These are phyloP conservation scores for Rhizopus delemar DNA, from an alignment of 371 early-diverging fungal species.

Conservation along the genomic window DNA sequence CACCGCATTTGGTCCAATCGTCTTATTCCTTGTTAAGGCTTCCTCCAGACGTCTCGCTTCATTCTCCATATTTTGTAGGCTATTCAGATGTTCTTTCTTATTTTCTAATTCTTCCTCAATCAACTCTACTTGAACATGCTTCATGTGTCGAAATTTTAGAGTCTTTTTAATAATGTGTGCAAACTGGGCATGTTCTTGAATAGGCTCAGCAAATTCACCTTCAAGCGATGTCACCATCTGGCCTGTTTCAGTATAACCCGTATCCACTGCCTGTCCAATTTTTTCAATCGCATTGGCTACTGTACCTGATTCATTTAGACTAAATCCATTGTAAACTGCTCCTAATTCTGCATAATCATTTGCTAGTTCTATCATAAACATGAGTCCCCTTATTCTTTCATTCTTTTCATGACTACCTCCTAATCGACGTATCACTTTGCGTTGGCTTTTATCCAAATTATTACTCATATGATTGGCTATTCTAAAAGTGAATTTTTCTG, in stretches of 20 bases:
- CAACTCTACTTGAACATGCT: slow-evolving; percentile 85
- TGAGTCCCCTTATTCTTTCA: not conserved
- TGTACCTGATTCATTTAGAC: slow-evolving; percentile 75
- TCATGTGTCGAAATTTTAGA: slow-evolving; percentile 77
- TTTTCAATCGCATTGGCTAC: slow-evolving; percentile 85
- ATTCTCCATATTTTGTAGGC: slow-evolving; percentile 75
- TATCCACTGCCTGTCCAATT: slow-evolving; percentile 89
- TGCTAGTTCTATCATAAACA: slow-evolving; percentile 48
- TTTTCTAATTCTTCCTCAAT: slow-evolving; percentile 69
- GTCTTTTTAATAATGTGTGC: slow-evolving; percentile 84
- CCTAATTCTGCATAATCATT: slow-evolving; percentile 88
- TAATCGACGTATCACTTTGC: slow-evolving; percentile 68
- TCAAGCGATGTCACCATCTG: slow-evolving; percentile 73
- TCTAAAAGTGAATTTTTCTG: slow-evolving; percentile 78
- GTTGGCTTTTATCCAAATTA: slow-evolving; percentile 69
- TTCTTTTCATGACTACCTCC: slow-evolving; percentile 48
- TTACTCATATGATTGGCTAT: slow-evolving; percentile 72
- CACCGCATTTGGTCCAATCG: slow-evolving; percentile 35
- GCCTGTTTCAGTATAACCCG: slow-evolving; percentile 73
- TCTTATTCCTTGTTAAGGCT: slow-evolving; percentile 58
- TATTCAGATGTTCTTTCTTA: slow-evolving; percentile 68
- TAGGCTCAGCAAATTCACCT: slow-evolving; percentile 76
- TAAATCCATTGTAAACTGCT: slow-evolving; percentile 90
- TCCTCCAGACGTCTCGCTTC: slow-evolving; percentile 86
- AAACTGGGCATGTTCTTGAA: slow-evolving; percentile 88